phyloP scores from a whole-genome alignment of 805 yeast species.

The Priceomyces castillae region DNA sequence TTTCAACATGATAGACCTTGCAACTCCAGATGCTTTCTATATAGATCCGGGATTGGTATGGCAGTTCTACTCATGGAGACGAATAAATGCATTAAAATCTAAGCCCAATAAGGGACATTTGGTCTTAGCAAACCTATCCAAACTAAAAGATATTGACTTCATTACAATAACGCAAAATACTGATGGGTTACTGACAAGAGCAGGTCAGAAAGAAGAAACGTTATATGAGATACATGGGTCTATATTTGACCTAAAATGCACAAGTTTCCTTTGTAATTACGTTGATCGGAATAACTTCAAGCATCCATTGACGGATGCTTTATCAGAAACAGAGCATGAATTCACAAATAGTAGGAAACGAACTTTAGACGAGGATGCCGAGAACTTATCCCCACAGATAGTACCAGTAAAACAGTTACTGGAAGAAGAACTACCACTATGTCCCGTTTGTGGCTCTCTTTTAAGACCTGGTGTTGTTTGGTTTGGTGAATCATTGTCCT shows the following conservation, averaged over 20 bases:
- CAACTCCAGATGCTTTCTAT: constrained; percentile 88
- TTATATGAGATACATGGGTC: constrained; percentile 78
- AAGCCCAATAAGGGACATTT: constrained; percentile 72
- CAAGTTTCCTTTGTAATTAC: constrained; percentile 70
- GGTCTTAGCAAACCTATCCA: constrained; percentile 63
- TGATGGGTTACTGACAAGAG: constrained; percentile 69
- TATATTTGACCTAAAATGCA: constrained; percentile 69
- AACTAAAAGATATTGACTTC: constrained; percentile 34
- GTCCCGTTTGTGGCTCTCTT: constrained; percentile 69
- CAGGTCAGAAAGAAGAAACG: constrained; percentile 53
- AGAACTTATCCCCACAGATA: constrained; percentile 40
- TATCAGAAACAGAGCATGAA: constrained; percentile 41
- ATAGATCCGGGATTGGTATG: constrained; percentile 83
- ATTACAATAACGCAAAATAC: constrained; percentile 81
- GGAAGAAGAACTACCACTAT: constrained; percentile 59
- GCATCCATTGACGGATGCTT: constrained; percentile 59
- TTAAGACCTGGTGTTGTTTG: constrained; percentile 90
- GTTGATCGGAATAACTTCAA: constrained; percentile 48
- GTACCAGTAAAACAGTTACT: constrained; percentile 48
- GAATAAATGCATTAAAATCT: constrained; percentile 63
- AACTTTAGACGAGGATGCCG: constrained; percentile 10
- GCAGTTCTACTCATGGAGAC: constrained; percentile 77
- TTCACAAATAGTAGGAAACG: constrained; percentile 19
- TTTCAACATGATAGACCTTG: constrained; percentile 76
- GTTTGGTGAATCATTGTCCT: constrained; percentile 88